Base-by-base conservation (phyloP, 805 yeast species). In the Kluyveromyces aestuarii region DNA sequence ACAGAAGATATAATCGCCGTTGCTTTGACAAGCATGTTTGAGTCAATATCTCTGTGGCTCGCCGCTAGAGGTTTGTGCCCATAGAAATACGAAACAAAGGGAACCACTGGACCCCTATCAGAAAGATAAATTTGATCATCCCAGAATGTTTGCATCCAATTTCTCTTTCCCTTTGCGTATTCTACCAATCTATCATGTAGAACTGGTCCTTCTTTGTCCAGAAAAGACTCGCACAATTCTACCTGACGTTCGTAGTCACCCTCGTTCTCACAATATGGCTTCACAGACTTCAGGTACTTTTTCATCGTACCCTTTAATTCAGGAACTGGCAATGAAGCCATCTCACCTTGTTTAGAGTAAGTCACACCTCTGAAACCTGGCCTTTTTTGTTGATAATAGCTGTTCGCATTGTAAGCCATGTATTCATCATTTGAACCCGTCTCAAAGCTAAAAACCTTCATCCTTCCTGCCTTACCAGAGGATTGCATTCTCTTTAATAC, bases 101-200 rank as follows among this genome's bases (percentile, higher is more conserved):
- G 97, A 27, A 87, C 86, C n/a, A 91, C 86, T 0, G 98, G 96
- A 67, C 88, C 98, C 55, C 93, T 77, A 71, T 88, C 90, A 39
- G 84, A 81, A 72, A 91, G 73, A 69, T 91, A 91, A 18, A 96
- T 96, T 56, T 85, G 87, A 59, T 86, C 84, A 66, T 91, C 96
- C 99, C 99, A 91, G 76, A 84, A 88, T 51, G 79, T 83, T 43
- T 85, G 78, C 59, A 91, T 74, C 99, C 99, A 91, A 67, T 91
- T 91, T 62, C 88, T 82, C 49, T 69, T 72, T 47, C 61, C 69
- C 30, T 68, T 57, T 27, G 91, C 82, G 55, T 80, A 79, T 25
- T 74, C 70, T 37, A 66, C 61, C 47, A 91, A 74, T 51, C 90
- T 76, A 49, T 72, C 55, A 63, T 91, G 98, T 52, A 91, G 75